These are phyloP conservation scores for Hygrophoropsis aurantiaca DNA, from an alignment of 768 basidiomycete species.

Conservation along the genomic window DNA sequence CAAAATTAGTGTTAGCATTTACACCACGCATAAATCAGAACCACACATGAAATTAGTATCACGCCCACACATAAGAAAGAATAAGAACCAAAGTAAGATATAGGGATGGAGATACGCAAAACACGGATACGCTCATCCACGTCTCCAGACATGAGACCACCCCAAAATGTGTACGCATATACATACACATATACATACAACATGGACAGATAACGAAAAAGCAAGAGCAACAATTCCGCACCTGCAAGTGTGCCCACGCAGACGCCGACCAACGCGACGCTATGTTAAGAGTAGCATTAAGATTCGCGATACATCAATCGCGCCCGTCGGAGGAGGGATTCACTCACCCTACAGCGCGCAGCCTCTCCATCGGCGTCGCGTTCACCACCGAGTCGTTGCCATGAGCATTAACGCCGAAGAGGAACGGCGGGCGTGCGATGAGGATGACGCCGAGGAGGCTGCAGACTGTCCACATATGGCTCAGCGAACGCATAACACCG, in stretches of 20 bases:
- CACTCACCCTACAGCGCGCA: conserved; percentile 58
- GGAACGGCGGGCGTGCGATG: conserved; percentile 73
- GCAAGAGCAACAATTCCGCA: no score
- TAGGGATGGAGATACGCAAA: no score
- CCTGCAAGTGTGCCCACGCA: conserved; percentile 67
- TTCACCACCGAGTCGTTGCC: conserved; percentile 6
- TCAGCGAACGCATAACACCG: background rate
- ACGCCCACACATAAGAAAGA: no score
- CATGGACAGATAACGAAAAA: no score
- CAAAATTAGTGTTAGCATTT: background rate
- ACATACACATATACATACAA: no score
- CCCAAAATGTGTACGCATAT: no score
- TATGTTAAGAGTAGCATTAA: conserved; percentile 29
- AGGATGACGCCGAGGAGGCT: conserved; percentile 77
- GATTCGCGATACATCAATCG: background rate
- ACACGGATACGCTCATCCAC: no score
- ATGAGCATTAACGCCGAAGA: conserved; percentile 48
- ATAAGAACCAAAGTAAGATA: no score
- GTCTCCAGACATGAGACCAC: no score
- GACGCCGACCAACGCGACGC: conserved; percentile 66
- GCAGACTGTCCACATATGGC: conserved; percentile 37
- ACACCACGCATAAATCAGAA: background rate
- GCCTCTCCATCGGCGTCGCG: conserved; percentile 36
- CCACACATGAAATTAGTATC: no score
- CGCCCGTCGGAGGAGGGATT: background rate